Evolutionary conservation across 768 basidiomycete genomes (phyloP).

Genomic region (Russula foetens): DNA sequence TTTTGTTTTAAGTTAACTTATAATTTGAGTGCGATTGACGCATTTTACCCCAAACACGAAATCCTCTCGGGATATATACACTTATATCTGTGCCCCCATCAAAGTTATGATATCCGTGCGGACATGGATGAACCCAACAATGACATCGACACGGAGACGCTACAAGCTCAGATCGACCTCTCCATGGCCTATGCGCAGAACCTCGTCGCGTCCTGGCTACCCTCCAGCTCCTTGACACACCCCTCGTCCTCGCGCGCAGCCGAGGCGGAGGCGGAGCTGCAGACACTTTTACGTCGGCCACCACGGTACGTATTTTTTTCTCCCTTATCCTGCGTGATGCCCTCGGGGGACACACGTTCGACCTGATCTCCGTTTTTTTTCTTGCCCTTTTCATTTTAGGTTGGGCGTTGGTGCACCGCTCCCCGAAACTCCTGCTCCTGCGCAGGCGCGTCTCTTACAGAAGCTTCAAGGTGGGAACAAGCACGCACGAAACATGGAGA

Average conservation of each 20-base stretch:
- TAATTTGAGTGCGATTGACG: no score
- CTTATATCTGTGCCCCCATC: not conserved
- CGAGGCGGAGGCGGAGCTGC: constrained; percentile 40
- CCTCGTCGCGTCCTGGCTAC: constrained; percentile 70
- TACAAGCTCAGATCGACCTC: constrained; percentile 79
- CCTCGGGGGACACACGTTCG: not conserved
- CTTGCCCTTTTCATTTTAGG: constrained; percentile 33
- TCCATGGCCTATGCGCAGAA: constrained; percentile 70
- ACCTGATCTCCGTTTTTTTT: not conserved
- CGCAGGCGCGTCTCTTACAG: constrained; percentile 45
- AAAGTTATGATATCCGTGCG: constrained; percentile 5
- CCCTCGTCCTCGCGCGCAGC: constrained; percentile 18
- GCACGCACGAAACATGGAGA: constrained; percentile 33
- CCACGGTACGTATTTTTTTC: constrained; percentile 44
- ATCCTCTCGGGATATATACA: no score
- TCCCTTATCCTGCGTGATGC: not conserved
- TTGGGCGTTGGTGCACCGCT: constrained; percentile 67
- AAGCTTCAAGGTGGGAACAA: constrained; percentile 39
- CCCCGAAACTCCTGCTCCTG: constrained; percentile 33
- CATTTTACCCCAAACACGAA: no score
- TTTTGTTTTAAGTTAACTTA: no score
- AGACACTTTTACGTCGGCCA: constrained; percentile 60
- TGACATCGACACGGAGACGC: constrained; percentile 52
- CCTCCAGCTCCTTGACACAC: constrained; percentile 22
- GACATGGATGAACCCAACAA: constrained; percentile 40